Evolutionary conservation across 1,284 basidiomycete species (phyloP), one percentile per base, ranked within the genome.

Genomic region (Rhodotorula mucilaginosa): DNA sequence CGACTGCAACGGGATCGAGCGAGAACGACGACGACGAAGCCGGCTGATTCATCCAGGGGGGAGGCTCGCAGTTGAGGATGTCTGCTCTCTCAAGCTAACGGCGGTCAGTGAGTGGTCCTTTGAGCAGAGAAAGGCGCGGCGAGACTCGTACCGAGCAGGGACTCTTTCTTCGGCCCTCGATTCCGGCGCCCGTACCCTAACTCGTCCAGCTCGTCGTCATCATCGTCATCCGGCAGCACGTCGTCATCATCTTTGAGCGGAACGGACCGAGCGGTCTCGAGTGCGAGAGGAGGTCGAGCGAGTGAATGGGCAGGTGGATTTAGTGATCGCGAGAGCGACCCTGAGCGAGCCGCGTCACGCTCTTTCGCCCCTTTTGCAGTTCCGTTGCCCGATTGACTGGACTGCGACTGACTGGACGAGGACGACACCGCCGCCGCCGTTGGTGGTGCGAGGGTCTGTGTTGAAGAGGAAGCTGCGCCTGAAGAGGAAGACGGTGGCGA

Each of bases 21-120:
- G 54, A 26, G 26, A 23, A 15, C 19, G n/a, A 16, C 1, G 48
- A 19, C 2, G 31, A 8, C 2, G 48, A 6, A 13, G 61, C 46
- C 13, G 63, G 44, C 23, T 44, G 63, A 2, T 2, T 46, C 57
- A 68, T 47, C 70, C 70, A 72, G 2, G n/a, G 21, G 5, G 70
- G 70, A 3, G 70, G 70, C 1, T 68, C 67, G 31, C 67, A 72
- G 58, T 68, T 68, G 31, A 72, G 64, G 51, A 72, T 66, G 47
- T 72, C 70, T 72, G 26, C 39, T 13, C 39, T 44, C 39, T 44
- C 39, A 18, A 26, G n/a, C 2, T 4, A 54, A 34, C 4, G 34
- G 34, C 34, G 34, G 19, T 4, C 16, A 4, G 26, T n/a, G n/a
- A 29, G 12, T 23, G 2, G 16, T 21, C 4, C 3, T 29, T 6